Evolutionary conservation across 805 yeast genomes (phyloP), one percentile per base, ranked within the genome.

Genomic region (Diddensiella transvaalensis): DNA sequence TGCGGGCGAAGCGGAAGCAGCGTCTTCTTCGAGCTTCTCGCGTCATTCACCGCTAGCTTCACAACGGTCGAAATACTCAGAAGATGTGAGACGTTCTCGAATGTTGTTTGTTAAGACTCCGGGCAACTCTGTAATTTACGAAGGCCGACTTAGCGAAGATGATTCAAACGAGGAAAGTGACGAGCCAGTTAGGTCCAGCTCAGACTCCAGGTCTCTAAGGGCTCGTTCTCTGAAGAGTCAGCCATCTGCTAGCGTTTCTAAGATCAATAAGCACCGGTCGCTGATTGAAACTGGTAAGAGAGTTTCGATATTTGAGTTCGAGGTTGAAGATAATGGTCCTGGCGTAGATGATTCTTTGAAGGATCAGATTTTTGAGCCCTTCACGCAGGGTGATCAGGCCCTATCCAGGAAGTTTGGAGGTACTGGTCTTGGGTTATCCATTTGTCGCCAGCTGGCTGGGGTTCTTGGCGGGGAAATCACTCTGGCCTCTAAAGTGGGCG

Each of bases 361-460:
- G 60, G 83, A 83, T 38, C 80, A 85, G 50, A 91, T 91, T 0
- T 91, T 91, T 66, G 96, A 91, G 61, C 96, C 96, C 1, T 91
- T 91, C 69, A 87, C 88, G 18, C 99, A 91, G 68, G 98, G 98
- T 43, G 98, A 91, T 60, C 96, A 88, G 64, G 88, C 96, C 0
- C 73, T 90, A 35, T 84, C 95, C 1, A 76, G 96, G 63, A 86
- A 90, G 42, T 84, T 86, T 62, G 96, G 96, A 49, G 99, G 99
- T 54, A 89, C 97, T 0, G 99, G 99, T 3, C 73, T 91, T 39
- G 99, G 99, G 0, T 74, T 91, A 43, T 76, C 83, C 0, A 90
- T 91, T 62, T 90, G 96, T 67, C 76, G 89, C 51, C 96, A 90
- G 66, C 75, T 91, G 53, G 95, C 96, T 0, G 78, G 77, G 17